A percentile compares a stretch with the other conserved stretches of the same genome.
These are phyloP conservation scores for Hymenoscyphus occultus DNA, from an alignment of 2,329 filamentous ascomycete genomes.

Conservation along the genomic window DNA sequence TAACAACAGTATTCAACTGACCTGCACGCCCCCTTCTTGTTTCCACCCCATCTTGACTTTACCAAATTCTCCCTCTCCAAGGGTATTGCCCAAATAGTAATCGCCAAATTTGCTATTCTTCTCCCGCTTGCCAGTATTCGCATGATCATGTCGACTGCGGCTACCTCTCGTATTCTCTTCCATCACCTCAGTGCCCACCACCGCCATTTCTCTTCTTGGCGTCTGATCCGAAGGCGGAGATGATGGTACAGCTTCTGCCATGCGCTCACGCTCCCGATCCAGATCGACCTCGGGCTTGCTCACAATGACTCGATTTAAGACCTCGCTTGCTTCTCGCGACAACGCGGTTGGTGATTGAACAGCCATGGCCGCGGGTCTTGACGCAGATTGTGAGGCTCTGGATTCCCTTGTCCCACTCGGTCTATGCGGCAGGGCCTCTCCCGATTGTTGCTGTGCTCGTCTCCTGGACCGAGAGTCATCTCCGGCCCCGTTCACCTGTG, in stretches of 20 bases:
- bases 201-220: slow-evolving; percentile 41
- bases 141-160: slow-evolving; percentile 59
- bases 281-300: slow-evolving; percentile 73
- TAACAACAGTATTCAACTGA: slow-evolving; percentile 36
- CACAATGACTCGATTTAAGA: slow-evolving; percentile 73
- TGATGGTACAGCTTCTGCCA: slow-evolving; percentile 55
- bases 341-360: slow-evolving; percentile 55
- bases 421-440: slow-evolving; percentile 43
- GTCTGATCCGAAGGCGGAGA: slow-evolving; percentile 43
- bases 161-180: slow-evolving; percentile 43
- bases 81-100: slow-evolving; percentile 91
- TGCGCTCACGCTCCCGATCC: slow-evolving; percentile 67
- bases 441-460: slow-evolving; percentile 44
- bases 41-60: slow-evolving; percentile 99
- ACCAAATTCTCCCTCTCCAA: slow-evolving; percentile 96
- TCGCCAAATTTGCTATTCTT: slow-evolving; percentile 92
- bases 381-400: slow-evolving; percentile 37
- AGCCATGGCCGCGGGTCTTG: slow-evolving; percentile 41
- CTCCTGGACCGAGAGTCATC: slow-evolving; percentile 41
- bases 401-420: slow-evolving; percentile 42
- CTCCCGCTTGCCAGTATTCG: slow-evolving; percentile 45
- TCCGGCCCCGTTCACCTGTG: slow-evolving; percentile 42
- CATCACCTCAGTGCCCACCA: slow-evolving; percentile 49
- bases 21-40: slow-evolving; percentile 84
- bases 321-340: slow-evolving; percentile 73